phyloP scores from a whole-genome alignment of 805 yeast species.

The Suhomyces prunicola region DNA sequence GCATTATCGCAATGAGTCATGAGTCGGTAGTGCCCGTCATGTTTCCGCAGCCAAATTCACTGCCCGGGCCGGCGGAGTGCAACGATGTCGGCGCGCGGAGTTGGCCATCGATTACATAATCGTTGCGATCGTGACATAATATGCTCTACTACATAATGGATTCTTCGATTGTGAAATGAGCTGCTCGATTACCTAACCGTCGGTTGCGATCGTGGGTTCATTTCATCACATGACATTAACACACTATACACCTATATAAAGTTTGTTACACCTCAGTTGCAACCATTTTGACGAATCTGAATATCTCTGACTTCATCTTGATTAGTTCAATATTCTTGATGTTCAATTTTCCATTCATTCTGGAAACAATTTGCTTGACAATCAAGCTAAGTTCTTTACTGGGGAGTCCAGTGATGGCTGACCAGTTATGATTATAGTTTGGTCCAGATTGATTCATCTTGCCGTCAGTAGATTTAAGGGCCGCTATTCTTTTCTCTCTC shows the following conservation, averaged over 20 bases:
- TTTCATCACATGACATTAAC: background rate
- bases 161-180: too few species aligned
- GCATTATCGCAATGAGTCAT: constrained; percentile 2
- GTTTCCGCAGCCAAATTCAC: background rate
- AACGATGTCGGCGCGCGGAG: background rate
- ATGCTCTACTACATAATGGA: background rate
- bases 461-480: background rate
- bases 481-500: constrained; percentile 20
- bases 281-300: constrained; percentile 42
- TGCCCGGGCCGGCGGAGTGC: background rate
- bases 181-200: background rate
- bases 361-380: constrained; percentile 32
- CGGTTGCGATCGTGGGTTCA: background rate
- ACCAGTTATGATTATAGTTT: constrained; percentile 29
- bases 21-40: background rate
- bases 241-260: background rate
- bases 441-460: background rate
- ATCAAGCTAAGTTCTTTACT: constrained; percentile 33
- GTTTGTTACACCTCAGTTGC: constrained; percentile 20
- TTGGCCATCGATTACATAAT: background rate
- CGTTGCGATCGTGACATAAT: background rate
- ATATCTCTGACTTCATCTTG: constrained; percentile 37
- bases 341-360: constrained; percentile 40
- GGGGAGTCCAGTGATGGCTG: constrained; percentile 33
- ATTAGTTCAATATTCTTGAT: constrained; percentile 37